Evolutionary conservation across 208 protist genomes (phyloP), one percentile per base, ranked within the genome.

Genomic region (Leishmania tropica): DNA sequence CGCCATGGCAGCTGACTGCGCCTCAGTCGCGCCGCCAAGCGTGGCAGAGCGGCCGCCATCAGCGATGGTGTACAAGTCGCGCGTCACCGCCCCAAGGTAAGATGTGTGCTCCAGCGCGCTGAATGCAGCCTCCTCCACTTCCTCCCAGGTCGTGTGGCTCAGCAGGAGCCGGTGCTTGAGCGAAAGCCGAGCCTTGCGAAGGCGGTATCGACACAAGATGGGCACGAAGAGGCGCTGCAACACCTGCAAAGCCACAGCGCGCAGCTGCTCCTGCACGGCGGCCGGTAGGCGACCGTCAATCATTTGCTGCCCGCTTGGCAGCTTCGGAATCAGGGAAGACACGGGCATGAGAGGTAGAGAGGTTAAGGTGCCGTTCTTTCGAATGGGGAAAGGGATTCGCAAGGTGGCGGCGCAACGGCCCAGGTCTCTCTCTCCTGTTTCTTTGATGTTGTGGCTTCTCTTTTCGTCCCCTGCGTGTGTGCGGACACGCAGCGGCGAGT

Each of bases 221-320:
- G 92, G 92, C 35, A 58, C 79, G 31, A 95, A 79, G 19, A 90
- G 83, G 10, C 83, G 85, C 64, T 86, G 87, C 40, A 95, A 75
- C 19, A 90, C 83, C 64, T 87, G 76, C 24, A 89, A 40, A 3
- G 90, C 90, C 24, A 96, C 81, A 31, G 62, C 60, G 17, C 80
- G 76, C 53, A 96, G 56, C 68, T 94, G 83, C 78, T 93, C 80
- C 68, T 86, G 77, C n/a, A 92, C 78, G 13, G 60, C 54, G 13
- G 76, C 8, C 0, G 87, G 83, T 51, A 92, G 83, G 3, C 81
- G 21, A 0, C 78, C 28, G 7, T 89, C 78, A 2, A 65, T 21
- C 73, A 86, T 85, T 58, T 91, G 81, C 76, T 86, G 86, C 77
- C 88, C 88, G 51, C 65, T 86, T 7, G 88, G 88, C 79, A 91